Evolutionary conservation across 352 stramenopile genomes (phyloP).

Genomic region (Pythium sp.): DNA sequence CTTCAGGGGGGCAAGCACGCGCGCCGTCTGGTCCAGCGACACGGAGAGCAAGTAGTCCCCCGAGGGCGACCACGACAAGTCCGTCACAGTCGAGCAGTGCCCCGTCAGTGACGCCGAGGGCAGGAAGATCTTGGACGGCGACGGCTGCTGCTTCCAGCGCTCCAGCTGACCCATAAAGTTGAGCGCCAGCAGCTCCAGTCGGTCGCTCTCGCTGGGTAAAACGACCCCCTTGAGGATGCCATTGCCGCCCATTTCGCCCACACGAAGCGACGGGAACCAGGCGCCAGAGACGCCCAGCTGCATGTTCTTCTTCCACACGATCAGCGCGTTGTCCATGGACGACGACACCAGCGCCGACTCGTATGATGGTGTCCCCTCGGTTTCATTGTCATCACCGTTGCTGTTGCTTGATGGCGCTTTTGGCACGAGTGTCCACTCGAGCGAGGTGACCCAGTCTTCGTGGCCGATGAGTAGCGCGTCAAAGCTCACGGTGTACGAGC

Average conservation of each 20-base stretch:
- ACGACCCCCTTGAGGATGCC: constrained; percentile 43
- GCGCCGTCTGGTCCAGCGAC: constrained; percentile 75
- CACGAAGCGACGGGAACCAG: constrained; percentile 49
- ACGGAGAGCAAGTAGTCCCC: constrained; percentile 70
- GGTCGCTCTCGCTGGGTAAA: constrained; percentile 24
- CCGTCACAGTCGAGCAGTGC: constrained; percentile 52
- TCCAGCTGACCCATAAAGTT: constrained; percentile 66
- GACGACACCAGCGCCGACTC: constrained; percentile 43
- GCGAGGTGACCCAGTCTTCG: constrained; percentile 80
- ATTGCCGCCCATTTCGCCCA: constrained; percentile 60
- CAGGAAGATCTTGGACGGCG: constrained; percentile 46
- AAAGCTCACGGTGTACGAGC: constrained; percentile 51
- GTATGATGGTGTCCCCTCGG: too few species aligned
- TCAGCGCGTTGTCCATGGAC: constrained; percentile 81
- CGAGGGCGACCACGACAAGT: constrained; percentile 59
- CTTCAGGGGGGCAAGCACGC: constrained; percentile 37
- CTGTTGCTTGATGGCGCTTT: not conserved
- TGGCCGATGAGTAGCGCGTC: constrained; percentile 67
- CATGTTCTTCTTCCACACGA: constrained; percentile 46
- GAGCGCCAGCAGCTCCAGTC: constrained; percentile 58
- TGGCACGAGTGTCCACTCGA: constrained; percentile 45
- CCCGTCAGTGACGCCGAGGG: constrained; percentile 54
- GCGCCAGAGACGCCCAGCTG: constrained; percentile 14
- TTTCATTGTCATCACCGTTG: not conserved
- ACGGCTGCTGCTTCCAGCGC: constrained; percentile 54